Base-by-base conservation (phyloP, 208 protist species). In the Crithidia thermophila region DNA sequence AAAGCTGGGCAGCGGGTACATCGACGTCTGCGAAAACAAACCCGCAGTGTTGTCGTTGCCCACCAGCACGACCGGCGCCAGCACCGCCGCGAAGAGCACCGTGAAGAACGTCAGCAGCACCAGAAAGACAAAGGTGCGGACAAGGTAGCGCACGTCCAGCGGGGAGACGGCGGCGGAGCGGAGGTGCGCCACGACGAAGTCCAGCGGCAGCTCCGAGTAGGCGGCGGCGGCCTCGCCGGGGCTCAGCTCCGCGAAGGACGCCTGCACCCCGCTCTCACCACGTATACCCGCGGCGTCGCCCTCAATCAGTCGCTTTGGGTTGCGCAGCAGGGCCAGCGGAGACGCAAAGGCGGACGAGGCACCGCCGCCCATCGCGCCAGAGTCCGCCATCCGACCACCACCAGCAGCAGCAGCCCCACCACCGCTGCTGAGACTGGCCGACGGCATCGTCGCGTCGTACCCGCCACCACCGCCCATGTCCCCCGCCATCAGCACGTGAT, bases 171-270 rank as follows among this genome's bases (percentile, higher is more conserved):
- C 63, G n/a, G 63, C 63, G 39, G 42, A 20, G 31, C 63, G 67
- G 21, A 82, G 66, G 31, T 69, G 59, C 2, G 23, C 31, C 0
- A 75, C 20, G 18, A 83, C 55, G 36, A 82, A 87, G 37, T 36
- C 42, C 31, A 83, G 43, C n/a, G 81, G 81, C 39, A 87, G 55
- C 72, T 73, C 73, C 40, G 68, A 30, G 69, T 87, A 82, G 8
- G 49, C 33, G 11, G 63, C 34, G 1, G 75, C 81, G 6, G 74
- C 62, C 47, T 87, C 81, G 4, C 16, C 51, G 0, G 60, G 53
- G 31, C 43, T 67, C 18, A 81, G 34, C 18, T 74, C 56, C 27
- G 30, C 36, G 16, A 58, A 39, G 9, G 37, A 14, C 10, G 3
- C 14, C 39, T 46, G 5, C 13, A 0, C 28, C 43, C 13, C 18